phyloP scores from a whole-genome alignment of 208 protist species.

The Leishmania guyanensis region DNA sequence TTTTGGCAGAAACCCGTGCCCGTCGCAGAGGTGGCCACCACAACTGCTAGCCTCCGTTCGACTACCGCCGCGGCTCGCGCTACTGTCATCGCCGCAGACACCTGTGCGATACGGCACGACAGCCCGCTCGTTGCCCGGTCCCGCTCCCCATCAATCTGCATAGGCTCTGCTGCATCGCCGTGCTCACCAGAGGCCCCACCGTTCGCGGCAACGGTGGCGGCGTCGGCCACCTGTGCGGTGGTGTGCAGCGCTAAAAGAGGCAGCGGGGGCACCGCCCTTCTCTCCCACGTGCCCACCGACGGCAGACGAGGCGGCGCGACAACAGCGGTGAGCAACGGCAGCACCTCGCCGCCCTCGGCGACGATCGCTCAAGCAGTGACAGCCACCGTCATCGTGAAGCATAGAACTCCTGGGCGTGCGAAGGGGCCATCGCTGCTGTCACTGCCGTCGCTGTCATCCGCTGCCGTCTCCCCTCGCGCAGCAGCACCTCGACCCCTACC shows the following conservation, averaged over 20 bases:
- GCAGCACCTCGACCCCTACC: conserved; percentile 5
- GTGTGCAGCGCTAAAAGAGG: background rate
- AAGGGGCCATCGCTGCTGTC: background rate
- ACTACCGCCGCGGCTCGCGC: background rate
- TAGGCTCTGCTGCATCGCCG: background rate
- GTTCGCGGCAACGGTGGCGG: background rate
- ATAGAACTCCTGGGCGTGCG: background rate
- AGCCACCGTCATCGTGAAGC: background rate
- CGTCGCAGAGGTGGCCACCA: background rate
- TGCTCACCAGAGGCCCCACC: background rate
- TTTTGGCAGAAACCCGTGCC: conserved; percentile 5
- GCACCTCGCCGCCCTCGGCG: background rate
- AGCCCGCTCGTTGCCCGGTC: background rate
- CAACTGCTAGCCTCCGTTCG: background rate
- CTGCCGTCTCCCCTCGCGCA: background rate
- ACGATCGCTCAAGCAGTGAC: background rate
- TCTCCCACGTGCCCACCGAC: conserved; percentile 6
- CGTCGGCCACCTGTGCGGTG: background rate
- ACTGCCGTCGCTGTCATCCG: background rate
- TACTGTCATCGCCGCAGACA: background rate
- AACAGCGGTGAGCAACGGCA: background rate
- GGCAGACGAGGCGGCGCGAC: conserved; percentile 4
- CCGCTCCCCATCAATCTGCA: conserved; percentile 1
- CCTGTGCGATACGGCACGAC: background rate
- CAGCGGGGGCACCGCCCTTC: background rate